Evolutionary conservation across 192 early-diverging fungal species (phyloP).

Genomic region (Coemansia sp.): DNA sequence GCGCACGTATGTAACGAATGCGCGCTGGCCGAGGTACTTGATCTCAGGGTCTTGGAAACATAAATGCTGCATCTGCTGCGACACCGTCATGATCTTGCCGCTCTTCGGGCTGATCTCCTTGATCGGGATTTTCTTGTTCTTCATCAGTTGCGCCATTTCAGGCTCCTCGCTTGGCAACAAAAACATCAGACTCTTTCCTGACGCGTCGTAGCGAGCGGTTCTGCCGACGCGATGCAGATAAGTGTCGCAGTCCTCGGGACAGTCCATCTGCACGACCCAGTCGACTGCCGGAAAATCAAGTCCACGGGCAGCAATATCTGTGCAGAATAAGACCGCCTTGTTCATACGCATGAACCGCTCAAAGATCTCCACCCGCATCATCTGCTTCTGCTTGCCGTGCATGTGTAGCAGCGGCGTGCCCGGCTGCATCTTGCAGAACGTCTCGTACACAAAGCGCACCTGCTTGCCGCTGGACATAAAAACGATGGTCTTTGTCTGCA

Average conservation of each 20-base stretch:
- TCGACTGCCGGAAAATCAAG: conserved; percentile 98
- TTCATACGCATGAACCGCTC: conserved; percentile 81
- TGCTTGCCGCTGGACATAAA: conserved; percentile 98
- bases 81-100: conserved; percentile 76
- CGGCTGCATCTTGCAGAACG: conserved; percentile 93
- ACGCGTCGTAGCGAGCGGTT: conserved; percentile 90
- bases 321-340: conserved; percentile 83
- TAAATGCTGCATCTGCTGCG: conserved; percentile 83
- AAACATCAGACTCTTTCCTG: conserved; percentile 85
- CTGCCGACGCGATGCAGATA: conserved; percentile 99
- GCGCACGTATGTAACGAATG: conserved; percentile 93
- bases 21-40: conserved; percentile 96
- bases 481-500: conserved; percentile 85
- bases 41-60: conserved; percentile 94
- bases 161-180: conserved; percentile 86
- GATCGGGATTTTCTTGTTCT: conserved; percentile 80
- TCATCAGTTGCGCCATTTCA: conserved; percentile 75
- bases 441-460: conserved; percentile 91
- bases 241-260: conserved; percentile 93
- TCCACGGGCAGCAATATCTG: conserved; percentile 95
- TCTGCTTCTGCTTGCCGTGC: conserved; percentile 98
- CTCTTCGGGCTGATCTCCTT: conserved; percentile 86
- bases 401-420: conserved; percentile 88
- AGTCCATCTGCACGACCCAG: conserved; percentile 98
- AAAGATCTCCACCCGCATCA: conserved; percentile 91